phyloP scores from a whole-genome alignment of 2,329 filamentous ascomycete genomes.

The Sporothrix pseudoabietina region DNA sequence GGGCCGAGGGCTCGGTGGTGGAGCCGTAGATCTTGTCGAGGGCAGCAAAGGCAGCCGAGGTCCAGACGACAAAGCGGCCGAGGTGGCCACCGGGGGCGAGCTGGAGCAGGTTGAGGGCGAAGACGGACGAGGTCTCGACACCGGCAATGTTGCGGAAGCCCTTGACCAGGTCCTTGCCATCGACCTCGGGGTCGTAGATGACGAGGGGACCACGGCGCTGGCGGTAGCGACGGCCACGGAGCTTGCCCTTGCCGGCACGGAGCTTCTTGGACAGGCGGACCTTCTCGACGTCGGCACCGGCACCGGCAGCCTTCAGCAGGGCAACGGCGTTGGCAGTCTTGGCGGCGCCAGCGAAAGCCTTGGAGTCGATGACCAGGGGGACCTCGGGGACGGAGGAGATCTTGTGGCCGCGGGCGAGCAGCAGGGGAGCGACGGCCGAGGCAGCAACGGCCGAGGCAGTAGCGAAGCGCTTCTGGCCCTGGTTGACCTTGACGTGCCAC shows the following conservation, averaged over 20 bases:
- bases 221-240: conserved; percentile 92
- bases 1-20: conserved; percentile 81
- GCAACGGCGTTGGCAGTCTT: conserved; percentile 87
- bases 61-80: conserved; percentile 99
- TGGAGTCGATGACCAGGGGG: conserved; percentile 92
- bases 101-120: conserved; percentile 96
- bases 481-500: conserved; percentile 99
- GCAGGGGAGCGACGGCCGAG: conserved; percentile 89
- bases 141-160: conserved; percentile 99
- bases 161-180: conserved; percentile 89
- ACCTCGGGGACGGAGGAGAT: conserved; percentile 91
- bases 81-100: conserved; percentile 98
- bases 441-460: conserved; percentile 96
- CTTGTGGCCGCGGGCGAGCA: conserved; percentile 96
- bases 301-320: conserved; percentile 89
- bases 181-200: conserved; percentile 93
- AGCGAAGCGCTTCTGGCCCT: conserved; percentile 98
- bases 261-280: conserved; percentile 96
- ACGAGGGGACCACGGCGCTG: conserved; percentile 97
- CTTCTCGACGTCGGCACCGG: conserved; percentile 88
- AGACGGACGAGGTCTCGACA: conserved; percentile 94
- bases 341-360: conserved; percentile 79
- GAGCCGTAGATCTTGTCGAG: conserved; percentile 97
- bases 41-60: conserved; percentile 92
- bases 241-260: conserved; percentile 98